Conservation (phyloP, 257 asterid species). For the Primulina tabacum region DNA sequence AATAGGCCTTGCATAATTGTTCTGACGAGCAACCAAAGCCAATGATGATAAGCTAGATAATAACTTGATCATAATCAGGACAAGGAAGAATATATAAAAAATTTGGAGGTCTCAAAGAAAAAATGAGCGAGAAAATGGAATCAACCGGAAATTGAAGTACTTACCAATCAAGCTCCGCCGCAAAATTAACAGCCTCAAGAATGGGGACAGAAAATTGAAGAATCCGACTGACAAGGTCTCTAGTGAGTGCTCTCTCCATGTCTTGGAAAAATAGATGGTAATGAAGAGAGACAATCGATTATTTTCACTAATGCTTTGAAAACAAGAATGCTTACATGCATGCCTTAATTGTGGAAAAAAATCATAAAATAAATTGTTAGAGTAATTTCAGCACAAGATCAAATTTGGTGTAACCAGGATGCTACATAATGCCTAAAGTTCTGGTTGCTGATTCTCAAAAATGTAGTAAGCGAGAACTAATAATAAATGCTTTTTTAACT, state of each 20-base stretch:
- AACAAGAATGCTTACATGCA: conserved; percentile 11
- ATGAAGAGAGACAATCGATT: conserved; percentile 12
- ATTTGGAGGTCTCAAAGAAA: conserved; percentile 10
- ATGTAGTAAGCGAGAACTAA: conserved; percentile 18
- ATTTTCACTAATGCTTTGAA: conserved; percentile 18
- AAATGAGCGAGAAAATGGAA: conserved; percentile 19
- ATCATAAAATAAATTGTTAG: conserved; percentile 13
- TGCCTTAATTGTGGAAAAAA: conserved; percentile 11
- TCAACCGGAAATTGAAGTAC: conserved; percentile 29
- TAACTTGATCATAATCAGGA: conserved; percentile 30
- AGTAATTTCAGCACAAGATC: conserved; percentile 19
- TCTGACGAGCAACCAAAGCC: conserved; percentile 92
- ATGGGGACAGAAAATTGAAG: conserved; percentile 71
- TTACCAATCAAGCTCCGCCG: conserved; percentile 98
- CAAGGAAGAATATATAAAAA: conserved; percentile 20
- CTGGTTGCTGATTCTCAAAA: conserved; percentile 21
- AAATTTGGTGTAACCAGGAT: conserved; percentile 19
- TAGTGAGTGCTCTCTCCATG: conserved; percentile 95
- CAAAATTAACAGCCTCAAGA: conserved; percentile 64
- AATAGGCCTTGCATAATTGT: conserved; percentile 89
- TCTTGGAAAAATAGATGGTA: conserved; percentile 40
- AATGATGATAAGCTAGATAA: conserved; percentile 61
- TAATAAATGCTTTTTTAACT: conserved; percentile 27
- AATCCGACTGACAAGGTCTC: conserved; percentile 79
- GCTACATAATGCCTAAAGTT: conserved; percentile 13